phyloP scores from a whole-genome alignment of 257 asterid species.

The Solanum chiquidenum region DNA sequence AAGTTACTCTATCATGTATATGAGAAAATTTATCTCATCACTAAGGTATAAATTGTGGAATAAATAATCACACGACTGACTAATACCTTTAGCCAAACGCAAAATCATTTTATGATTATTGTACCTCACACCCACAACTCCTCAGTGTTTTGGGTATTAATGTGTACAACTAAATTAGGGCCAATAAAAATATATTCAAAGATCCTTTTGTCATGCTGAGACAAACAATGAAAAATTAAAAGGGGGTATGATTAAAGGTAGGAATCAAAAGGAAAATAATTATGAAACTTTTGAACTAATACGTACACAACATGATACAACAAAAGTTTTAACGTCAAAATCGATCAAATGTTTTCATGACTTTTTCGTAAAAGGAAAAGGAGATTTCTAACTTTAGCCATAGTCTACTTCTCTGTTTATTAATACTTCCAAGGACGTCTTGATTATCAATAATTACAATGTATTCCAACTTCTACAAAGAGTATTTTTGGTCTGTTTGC shows the following conservation, averaged over 20 bases:
- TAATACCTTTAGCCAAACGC: no score
- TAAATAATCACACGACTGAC: background rate
- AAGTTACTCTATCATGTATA: no score
- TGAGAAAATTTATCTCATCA: no score
- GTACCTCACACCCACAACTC: background rate
- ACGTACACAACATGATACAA: background rate
- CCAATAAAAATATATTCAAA: background rate
- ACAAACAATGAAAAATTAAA: background rate
- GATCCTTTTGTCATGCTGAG: background rate
- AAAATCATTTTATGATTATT: no score
- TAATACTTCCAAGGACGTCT: background rate
- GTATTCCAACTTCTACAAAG: background rate
- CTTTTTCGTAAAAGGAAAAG: background rate
- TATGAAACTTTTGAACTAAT: background rate
- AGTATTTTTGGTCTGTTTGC: background rate
- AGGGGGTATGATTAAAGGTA: background rate
- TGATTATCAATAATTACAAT: background rate
- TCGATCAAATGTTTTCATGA: background rate
- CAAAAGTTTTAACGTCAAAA: background rate
- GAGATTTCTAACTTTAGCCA: background rate
- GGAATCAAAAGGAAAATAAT: background rate
- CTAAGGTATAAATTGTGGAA: no score
- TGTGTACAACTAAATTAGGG: background rate
- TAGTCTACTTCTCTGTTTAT: background rate
- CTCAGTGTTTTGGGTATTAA: background rate